Base-by-base conservation (phyloP, 1,284 basidiomycete species). In the Exsudoporus floridanus region DNA sequence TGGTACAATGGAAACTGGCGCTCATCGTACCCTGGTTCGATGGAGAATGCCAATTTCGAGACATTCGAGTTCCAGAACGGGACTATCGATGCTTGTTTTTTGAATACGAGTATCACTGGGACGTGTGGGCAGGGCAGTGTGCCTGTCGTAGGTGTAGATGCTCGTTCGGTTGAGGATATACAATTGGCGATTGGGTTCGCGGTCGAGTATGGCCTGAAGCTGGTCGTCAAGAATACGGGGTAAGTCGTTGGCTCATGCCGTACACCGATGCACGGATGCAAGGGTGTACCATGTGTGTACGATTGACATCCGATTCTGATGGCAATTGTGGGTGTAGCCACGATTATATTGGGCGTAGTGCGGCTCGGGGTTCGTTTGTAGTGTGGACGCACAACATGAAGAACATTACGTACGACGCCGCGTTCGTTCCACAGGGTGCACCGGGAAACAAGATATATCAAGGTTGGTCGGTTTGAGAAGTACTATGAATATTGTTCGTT, bases 171-270 rank as follows among this genome's bases (percentile, higher is more conserved):
- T 6, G 54, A 38, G 21, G 75, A 76, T 53, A 58, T 80, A 5
- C 71, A 76, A 55, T 72, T 67, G 21, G 74, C 53, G 10, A 23
- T 64, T 4, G 14, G 10, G 2, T 63, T 67, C 14, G 51, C 74
- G 0, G 66, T 54, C 7, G 52, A 67, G 27, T 63, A 76, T 50
- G 73, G 74, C 53, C 60, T 80, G 19, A 72, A 72, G 5, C 52
- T 79, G 2, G 74, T 74, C 2, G 64, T 80, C 18, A 81, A 79
- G 61, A 77, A 76, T 50, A 79, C 77, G 1, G 77, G 77, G 70
- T 73, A 55, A 42, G 68, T 60, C n/a, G n/a, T n/a, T n/a, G n/a
- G n/a, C n/a, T n/a, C 27, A 13, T 5, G 12, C 12, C 28, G 28
- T 30, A 7, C 4, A 4, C 33, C 10, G 13, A n/a, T n/a, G 28